A percentile compares a stretch with the other conserved stretches of the same genome.
Conservation (phyloP, 768 basidiomycete genomes). For the Epithele typhae region DNA sequence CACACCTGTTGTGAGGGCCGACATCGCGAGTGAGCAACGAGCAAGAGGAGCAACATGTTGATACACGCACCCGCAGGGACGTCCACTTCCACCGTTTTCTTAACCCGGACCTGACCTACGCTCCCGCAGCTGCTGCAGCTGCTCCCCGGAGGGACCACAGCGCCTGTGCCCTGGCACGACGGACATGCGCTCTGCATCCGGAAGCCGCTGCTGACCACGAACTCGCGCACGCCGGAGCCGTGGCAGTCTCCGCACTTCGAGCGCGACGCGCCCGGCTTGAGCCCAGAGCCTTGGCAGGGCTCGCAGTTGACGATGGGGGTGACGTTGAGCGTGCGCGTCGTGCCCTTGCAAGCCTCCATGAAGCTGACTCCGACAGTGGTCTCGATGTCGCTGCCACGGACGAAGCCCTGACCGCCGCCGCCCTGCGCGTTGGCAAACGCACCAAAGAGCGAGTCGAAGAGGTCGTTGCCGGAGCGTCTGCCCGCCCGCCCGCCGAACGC, state of each 20-base stretch:
- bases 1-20: constrained; percentile 53
- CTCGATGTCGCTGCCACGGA: constrained; percentile 80
- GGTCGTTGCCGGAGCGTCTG: constrained; percentile 42
- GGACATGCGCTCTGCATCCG: constrained; percentile 93
- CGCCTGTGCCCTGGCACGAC: constrained; percentile 77
- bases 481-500: constrained; percentile 46
- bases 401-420: constrained; percentile 32
- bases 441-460: constrained; percentile 83
- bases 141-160: constrained; percentile 69
- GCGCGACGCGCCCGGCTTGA: constrained; percentile 84
- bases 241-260: constrained; percentile 75
- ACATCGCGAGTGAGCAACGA: background rate
- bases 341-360: constrained; percentile 93
- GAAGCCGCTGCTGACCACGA: constrained; percentile 90
- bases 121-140: constrained; percentile 82
- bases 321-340: constrained; percentile 67
- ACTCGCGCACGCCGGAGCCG: constrained; percentile 85
- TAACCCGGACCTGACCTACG: constrained; percentile 79
- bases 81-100: constrained; percentile 73
- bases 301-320: constrained; percentile 80
- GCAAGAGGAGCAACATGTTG: background rate
- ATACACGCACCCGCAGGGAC: constrained; percentile 69
- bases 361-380: constrained; percentile 72
- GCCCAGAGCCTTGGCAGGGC: constrained; percentile 80
- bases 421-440: constrained; percentile 46